A percentile compares a stretch with the other conserved stretches of the same genome.
These are phyloP conservation scores for Cucurbita maxima DNA, from an alignment of 306 rosid genomes.

Conservation along the genomic window DNA sequence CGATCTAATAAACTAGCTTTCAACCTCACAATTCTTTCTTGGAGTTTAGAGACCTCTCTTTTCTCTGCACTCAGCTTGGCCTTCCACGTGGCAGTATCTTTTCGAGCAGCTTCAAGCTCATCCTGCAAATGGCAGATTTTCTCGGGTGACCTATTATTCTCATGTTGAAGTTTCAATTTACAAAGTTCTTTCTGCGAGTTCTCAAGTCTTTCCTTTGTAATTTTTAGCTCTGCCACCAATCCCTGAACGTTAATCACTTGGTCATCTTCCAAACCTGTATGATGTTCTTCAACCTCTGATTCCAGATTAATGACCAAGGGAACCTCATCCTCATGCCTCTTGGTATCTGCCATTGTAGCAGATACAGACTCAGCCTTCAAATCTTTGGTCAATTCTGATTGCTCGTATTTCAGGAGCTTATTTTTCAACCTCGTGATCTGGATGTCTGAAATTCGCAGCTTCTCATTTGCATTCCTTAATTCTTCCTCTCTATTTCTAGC, in stretches of 20 bases:
- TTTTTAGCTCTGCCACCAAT: conserved; percentile 38
- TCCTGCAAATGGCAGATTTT: conserved; percentile 36
- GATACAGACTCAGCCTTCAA: conserved; percentile 12
- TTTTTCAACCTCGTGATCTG: conserved; percentile 32
- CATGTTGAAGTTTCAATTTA: conserved; percentile 35
- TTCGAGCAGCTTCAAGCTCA: conserved; percentile 47
- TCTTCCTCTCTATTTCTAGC: conserved; percentile 35
- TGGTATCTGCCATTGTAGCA: conserved; percentile 11
- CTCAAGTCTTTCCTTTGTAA: conserved; percentile 37
- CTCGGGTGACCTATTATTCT: conserved; percentile 38
- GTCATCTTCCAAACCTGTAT: conserved; percentile 18
- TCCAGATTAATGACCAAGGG: conserved; percentile 9
- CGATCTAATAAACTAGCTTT: conserved; percentile 65
- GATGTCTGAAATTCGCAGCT: conserved; percentile 31
- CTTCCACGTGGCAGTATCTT: conserved; percentile 51
- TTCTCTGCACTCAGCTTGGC: conserved; percentile 54
- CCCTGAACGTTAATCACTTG: conserved; percentile 16
- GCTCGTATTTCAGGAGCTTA: conserved; percentile 29
- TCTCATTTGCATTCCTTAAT: conserved; percentile 39
- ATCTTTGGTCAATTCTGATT: conserved; percentile 9
- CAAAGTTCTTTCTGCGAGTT: conserved; percentile 44
- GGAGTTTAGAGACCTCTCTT: conserved; percentile 61
- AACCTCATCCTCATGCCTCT: conserved; percentile 6
- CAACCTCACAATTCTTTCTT: conserved; percentile 53
- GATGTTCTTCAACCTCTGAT: conserved; percentile 15